A percentile compares a stretch with the other conserved stretches of the same genome.
phyloP scores from a whole-genome alignment of 768 basidiomycete genomes.

The Cystofilobasidium ferigula region DNA sequence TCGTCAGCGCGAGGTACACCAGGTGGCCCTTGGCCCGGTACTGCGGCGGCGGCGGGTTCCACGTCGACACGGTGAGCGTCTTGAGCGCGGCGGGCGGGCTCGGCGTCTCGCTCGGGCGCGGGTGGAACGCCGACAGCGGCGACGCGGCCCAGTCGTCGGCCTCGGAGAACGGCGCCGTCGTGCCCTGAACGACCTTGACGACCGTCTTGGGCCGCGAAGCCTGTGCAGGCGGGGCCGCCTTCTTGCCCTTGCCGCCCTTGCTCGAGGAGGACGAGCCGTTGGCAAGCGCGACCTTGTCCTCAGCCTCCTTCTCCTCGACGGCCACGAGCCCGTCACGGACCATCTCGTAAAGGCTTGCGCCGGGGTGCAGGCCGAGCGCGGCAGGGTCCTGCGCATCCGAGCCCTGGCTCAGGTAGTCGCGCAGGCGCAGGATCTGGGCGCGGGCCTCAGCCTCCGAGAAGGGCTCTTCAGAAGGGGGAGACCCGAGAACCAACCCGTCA shows the following conservation, averaged over 20 bases:
- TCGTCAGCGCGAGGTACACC: slow-evolving; percentile 40
- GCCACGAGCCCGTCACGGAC: slow-evolving; percentile 36
- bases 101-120: slow-evolving; percentile 31
- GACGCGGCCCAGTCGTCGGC: slow-evolving; percentile 29
- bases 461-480: slow-evolving; percentile 38
- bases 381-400: slow-evolving; percentile 47
- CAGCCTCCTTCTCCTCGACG: slow-evolving; percentile 30
- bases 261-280: not conserved
- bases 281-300: slow-evolving; percentile 1
- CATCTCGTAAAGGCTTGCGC: slow-evolving; percentile 36
- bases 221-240: slow-evolving; percentile 2
- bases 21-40: slow-evolving; percentile 41
- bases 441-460: slow-evolving; percentile 45
- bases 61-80: slow-evolving; percentile 39
- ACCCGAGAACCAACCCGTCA: slow-evolving; percentile 27
- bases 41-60: slow-evolving; percentile 43
- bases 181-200: slow-evolving; percentile 10
- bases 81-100: slow-evolving; percentile 34
- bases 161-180: slow-evolving; percentile 33
- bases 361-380: slow-evolving; percentile 33
- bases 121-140: slow-evolving; percentile 24
- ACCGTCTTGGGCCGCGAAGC: not conserved
- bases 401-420: slow-evolving; percentile 50
- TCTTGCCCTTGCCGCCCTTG: slow-evolving; percentile 15
- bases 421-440: slow-evolving; percentile 55